Evolutionary conservation across 1,139 yeast species (phyloP).

Genomic region (Suhomyces panamericanus): DNA sequence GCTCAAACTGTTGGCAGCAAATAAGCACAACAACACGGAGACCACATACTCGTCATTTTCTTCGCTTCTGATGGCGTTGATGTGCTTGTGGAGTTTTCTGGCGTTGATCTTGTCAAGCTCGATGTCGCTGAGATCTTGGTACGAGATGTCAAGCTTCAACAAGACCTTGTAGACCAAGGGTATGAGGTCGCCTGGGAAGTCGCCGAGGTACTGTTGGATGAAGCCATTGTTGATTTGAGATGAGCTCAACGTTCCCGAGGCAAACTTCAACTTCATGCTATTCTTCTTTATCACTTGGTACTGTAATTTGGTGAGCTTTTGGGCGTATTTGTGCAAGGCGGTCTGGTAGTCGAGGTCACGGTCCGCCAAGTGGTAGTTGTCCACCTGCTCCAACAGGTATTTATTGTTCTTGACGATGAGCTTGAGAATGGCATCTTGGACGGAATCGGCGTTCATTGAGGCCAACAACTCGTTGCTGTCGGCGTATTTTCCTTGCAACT

Average conservation of each 20-base stretch:
- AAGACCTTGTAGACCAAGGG: conserved; percentile 34
- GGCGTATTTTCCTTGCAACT: conserved; percentile 42
- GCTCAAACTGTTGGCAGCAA: conserved; percentile 15
- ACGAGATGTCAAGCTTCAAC: conserved; percentile 28
- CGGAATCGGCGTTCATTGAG: conserved; percentile 21
- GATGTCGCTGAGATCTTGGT: conserved; percentile 27
- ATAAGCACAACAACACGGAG: conserved; percentile 46
- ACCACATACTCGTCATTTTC: conserved; percentile 26
- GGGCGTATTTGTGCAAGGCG: conserved; percentile 33
- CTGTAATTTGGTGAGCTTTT: conserved; percentile 48
- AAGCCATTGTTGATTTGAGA: conserved; percentile 25
- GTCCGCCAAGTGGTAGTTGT: conserved; percentile 34
- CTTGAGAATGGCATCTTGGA: conserved; percentile 34
- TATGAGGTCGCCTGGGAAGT: conserved; percentile 37
- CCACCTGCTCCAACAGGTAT: conserved; percentile 19
- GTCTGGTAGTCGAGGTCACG: conserved; percentile 47
- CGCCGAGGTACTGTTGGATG: conserved; percentile 21
- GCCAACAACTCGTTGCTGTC: conserved; percentile 44
- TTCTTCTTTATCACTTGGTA: conserved; percentile 43
- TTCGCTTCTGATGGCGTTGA: conserved; percentile 11
- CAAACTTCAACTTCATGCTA: conserved; percentile 41
- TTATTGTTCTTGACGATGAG: conserved; percentile 38
- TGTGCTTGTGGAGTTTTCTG: conserved; percentile 31
- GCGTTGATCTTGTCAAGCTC: conserved; percentile 18
- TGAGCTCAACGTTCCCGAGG: conserved; percentile 37